Conservation (phyloP, 1,284 basidiomycete genomes). For the Macrocystidia cucumis region DNA sequence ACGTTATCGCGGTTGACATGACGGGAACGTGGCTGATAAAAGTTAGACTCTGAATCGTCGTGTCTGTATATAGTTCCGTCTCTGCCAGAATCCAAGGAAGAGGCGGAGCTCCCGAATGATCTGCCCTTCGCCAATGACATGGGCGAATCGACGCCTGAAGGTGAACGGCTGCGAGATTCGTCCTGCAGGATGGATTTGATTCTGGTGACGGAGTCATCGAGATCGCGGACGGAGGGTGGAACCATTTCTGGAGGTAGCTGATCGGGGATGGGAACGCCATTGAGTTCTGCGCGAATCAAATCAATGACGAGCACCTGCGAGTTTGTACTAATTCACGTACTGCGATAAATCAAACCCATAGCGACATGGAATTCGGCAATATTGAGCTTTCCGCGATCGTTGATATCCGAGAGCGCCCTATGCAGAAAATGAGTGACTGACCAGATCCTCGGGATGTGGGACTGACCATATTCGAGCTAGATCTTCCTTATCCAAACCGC, state of each 20-base stretch:
- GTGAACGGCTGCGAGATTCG: constrained; percentile 63
- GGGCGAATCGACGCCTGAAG: constrained; percentile 39
- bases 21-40: constrained; percentile 83
- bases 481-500: constrained; percentile 84
- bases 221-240: constrained; percentile 88
- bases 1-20: constrained; percentile 87
- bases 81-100: constrained; percentile 49
- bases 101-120: constrained; percentile 55
- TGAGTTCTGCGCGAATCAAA: constrained; percentile 52
- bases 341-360: constrained; percentile 96
- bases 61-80: constrained; percentile 96
- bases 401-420: constrained; percentile 85
- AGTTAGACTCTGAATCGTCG: constrained; percentile 54
- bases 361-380: constrained; percentile 97
- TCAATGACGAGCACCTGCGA: constrained; percentile 3
- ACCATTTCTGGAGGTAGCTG: constrained; percentile 85
- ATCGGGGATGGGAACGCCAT: constrained; percentile 89
- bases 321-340: constrained; percentile 40
- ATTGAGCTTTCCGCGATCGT: constrained; percentile 92
- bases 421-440: not conserved
- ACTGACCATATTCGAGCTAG: constrained; percentile 91
- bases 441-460: not conserved
- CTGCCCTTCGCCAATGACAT: constrained; percentile 61
- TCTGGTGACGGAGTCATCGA: constrained; percentile 88
- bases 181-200: constrained; percentile 87